Base-by-base conservation (phyloP, 2,329 filamentous ascomycete species). In the Xylogone sp. region DNA sequence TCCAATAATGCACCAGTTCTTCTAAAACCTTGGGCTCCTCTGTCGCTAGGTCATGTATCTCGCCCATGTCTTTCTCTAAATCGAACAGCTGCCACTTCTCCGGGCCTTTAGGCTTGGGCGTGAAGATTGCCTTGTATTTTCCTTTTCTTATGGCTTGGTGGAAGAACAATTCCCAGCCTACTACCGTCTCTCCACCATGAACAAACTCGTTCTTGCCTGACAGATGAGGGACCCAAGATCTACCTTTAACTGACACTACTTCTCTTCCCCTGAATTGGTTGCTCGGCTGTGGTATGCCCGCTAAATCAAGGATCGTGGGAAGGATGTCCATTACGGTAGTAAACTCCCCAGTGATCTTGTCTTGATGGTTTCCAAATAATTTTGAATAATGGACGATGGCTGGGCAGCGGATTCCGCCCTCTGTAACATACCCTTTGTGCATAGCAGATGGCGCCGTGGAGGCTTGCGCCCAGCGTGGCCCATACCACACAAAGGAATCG, bases 401-500 rank as follows among this genome's bases (percentile, higher is more conserved):
- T 1, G 70, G 70, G 2, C 67, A 64, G 3, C 68, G 62, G 8
- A 71, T 66, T 16, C 68, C 64, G 9, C 63, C 70, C 55, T 72
- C 70, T 2, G 70, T 71, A 8, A 69, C 69, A 18, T 39, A 46
- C 20, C 42, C 34, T 22, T 49, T 50, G 12, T 43, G 34, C 29
- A 49, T 51, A 50, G 76, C 79, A 13, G 69, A 74, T 1, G 75
- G 75, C 1, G 76, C 75, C 1, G 76, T 79, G 16, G 75, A 72
- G 21, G 75, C 76, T 61, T 76, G 73, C 0, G 78, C 78, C 76
- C 78, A 81, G 18, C 73, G 73, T 2, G 76, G 76, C 1, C 80
- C 79, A 55, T 83, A 83, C 80, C 79, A 83, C 52, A 81, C 76
- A 60, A 80, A 83, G 2, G 74, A 78, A 61, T 82, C 70, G 46